phyloP scores from a whole-genome alignment of 805 yeast genomes.

The Barnettozyma vustinii region DNA sequence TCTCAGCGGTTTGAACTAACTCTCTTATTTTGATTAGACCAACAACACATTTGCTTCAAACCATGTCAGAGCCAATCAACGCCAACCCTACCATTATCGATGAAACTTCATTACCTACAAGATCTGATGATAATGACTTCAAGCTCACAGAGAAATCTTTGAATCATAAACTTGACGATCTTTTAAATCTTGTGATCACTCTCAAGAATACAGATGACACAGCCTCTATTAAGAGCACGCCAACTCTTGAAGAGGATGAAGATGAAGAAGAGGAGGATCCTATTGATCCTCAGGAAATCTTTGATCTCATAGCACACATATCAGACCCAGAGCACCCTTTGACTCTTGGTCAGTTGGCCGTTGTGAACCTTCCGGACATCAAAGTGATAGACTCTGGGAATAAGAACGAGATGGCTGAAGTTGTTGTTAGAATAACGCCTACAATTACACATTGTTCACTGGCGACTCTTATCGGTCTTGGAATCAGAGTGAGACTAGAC shows the following conservation, averaged over 20 bases:
- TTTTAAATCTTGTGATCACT: conserved; percentile 8
- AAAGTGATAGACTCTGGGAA: conserved; percentile 55
- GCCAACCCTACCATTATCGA: conserved; percentile 88
- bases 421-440: conserved; percentile 84
- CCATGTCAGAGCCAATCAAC: conserved; percentile 78
- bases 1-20: too few relatives aligned
- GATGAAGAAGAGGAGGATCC: conserved; percentile 45
- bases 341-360: conserved; percentile 89
- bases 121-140: conserved; percentile 32
- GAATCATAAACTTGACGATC: conserved; percentile 17
- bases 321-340: conserved; percentile 98
- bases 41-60: background rate
- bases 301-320: conserved; percentile 76
- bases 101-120: conserved; percentile 67
- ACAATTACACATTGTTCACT: conserved; percentile 96
- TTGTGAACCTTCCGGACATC: conserved; percentile 82
- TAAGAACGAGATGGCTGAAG: conserved; percentile 57
- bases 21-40: too few relatives aligned
- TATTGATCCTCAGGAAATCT: conserved; percentile 86
- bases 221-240: conserved; percentile 5
- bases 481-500: conserved; percentile 87
- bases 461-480: conserved; percentile 93
- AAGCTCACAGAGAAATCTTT: conserved; percentile 11
- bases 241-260: conserved; percentile 19
- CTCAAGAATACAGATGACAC: background rate